Evolutionary conservation across 2,329 filamentous ascomycete species (phyloP).

Genomic region (Xylariaceae sp.): DNA sequence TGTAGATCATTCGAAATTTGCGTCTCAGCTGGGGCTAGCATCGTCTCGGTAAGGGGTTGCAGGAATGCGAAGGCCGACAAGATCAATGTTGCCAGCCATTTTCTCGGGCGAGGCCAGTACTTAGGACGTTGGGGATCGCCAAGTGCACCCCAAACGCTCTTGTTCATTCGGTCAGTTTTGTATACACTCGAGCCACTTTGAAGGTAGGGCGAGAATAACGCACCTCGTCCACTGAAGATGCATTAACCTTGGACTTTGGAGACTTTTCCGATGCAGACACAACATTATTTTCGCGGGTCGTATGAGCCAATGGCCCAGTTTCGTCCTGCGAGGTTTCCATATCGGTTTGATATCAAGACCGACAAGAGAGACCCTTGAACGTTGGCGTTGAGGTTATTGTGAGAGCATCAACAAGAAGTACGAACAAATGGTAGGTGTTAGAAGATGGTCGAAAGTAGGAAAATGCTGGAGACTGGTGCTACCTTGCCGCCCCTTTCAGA

Average conservation of each 20-base stretch:
- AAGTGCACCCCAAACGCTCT: not conserved
- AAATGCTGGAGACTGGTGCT: too few species aligned
- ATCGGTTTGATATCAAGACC: not conserved
- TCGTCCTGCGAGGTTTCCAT: not conserved
- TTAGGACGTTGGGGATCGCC: constrained; percentile 6
- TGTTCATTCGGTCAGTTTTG: not conserved
- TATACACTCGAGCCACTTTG: not conserved
- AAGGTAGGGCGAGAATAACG: not conserved
- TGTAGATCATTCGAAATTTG: constrained; percentile 11
- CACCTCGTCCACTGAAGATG: not conserved
- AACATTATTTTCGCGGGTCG: not conserved
- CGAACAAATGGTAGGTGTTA: too few species aligned
- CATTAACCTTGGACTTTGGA: not conserved
- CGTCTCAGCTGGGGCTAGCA: constrained; percentile 17
- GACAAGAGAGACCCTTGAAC: too few species aligned
- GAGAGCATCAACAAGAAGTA: too few species aligned
- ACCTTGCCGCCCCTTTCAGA: too few species aligned
- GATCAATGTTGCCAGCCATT: constrained; percentile 25
- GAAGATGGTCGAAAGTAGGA: too few species aligned
- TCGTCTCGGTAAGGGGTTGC: constrained; percentile 20
- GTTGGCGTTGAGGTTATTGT: too few species aligned
- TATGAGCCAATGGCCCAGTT: not conserved
- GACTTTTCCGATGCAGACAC: too few species aligned
- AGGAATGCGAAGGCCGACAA: constrained; percentile 24
- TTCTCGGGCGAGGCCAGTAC: constrained; percentile 18